Conservation (phyloP, 2,329 filamentous ascomycete genomes). For the Aspergillus calidoustus region DNA sequence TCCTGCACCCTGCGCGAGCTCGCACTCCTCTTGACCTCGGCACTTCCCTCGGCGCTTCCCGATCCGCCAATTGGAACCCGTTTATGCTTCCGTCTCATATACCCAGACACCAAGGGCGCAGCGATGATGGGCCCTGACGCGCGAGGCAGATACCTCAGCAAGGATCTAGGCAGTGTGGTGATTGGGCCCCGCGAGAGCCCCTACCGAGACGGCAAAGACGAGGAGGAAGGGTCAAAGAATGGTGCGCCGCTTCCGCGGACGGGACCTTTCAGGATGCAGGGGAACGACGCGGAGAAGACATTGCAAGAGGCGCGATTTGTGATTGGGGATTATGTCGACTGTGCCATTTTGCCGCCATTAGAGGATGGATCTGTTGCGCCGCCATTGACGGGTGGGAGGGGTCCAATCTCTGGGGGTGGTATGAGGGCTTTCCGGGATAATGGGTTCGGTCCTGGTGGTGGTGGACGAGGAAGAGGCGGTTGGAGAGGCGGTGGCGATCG, state of each 20-base stretch:
- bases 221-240: constrained; percentile 40
- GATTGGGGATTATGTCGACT: constrained; percentile 85
- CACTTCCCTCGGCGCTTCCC: constrained; percentile 72
- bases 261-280: constrained; percentile 48
- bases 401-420: constrained; percentile 43
- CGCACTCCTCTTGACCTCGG: constrained; percentile 72
- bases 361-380: constrained; percentile 75
- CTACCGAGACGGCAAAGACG: constrained; percentile 23
- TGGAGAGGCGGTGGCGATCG: constrained; percentile 48
- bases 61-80: constrained; percentile 78
- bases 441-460: constrained; percentile 48
- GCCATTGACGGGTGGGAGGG: constrained; percentile 53
- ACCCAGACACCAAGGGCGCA: constrained; percentile 67
- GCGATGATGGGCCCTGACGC: constrained; percentile 44
- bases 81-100: constrained; percentile 85
- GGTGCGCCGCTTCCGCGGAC: constrained; percentile 37
- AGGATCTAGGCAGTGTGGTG: constrained; percentile 82
- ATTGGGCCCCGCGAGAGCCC: constrained; percentile 57
- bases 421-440: constrained; percentile 52
- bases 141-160: constrained; percentile 70
- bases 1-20: constrained; percentile 82
- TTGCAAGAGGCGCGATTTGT: constrained; percentile 79
- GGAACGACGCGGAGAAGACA: constrained; percentile 71
- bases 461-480: constrained; percentile 46
- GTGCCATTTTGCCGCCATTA: constrained; percentile 76